Evolutionary conservation across 768 basidiomycete genomes (phyloP), one percentile per base, ranked within the genome.

Genomic region (Cubamyces sp.): DNA sequence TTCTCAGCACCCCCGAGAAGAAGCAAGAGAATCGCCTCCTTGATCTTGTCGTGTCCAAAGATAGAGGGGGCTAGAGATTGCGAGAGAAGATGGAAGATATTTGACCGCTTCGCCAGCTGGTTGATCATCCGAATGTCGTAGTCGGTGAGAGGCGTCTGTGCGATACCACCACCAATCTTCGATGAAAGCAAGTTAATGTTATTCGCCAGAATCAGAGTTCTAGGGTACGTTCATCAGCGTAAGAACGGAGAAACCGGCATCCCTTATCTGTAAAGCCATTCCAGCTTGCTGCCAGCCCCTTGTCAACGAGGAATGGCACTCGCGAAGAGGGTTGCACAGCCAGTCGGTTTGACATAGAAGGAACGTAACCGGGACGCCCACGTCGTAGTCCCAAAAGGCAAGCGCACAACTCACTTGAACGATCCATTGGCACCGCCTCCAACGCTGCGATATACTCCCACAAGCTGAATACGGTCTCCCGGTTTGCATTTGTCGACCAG

Each of bases 401-500:
- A 49, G 54, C 23, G 23, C 5, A 47, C 11, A 18, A 75, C 84
- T 64, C 57, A 96, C 96, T 94, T 95, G 87, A 99, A 98, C n/a
- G 92, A 89, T 30, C 94, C 91, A 43, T 84, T 84, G 41, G 89
- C 84, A 28, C 96, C 96, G 58, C 94, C 95, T 43, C 97, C 97
- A 42, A 97, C 83, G 70, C 93, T 96, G 57, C 94, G 87, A 77
- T 95, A 99, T 39, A 93, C 86, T 16, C 97, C 97, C 23, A 98
- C 97, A 40, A 99, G 78, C 74, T 98, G 97, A 48, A 98, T 92
- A 54, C 97, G 87, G 75, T 99, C 97, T 42, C 97, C 97, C 6
- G 97, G 96, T 75, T 99, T 99, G 74, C 94, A 97, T 71, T 86
- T 89, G 77, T 99, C 97, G 34, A 99, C 97, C 52, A 98, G 79